Percentiles rank a stretch among this genome's conserved stretches.
Conservation (phyloP, 2,329 filamentous ascomycete genomes). For the Pochonia chlamydosporia region DNA sequence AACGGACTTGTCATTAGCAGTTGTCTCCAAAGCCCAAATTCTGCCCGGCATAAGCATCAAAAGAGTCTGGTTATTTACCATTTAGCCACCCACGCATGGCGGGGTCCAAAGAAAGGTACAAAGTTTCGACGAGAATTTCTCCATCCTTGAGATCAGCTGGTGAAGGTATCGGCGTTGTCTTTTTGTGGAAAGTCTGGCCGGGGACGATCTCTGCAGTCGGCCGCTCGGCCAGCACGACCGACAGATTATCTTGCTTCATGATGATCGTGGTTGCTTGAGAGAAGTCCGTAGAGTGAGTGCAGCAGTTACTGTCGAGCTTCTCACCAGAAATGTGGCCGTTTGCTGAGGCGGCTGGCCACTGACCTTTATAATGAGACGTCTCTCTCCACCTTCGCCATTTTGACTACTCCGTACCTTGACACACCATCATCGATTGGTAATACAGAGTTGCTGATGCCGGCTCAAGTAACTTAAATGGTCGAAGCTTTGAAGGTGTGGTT, state of each 20-base stretch:
- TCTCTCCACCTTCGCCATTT: too few relatives aligned
- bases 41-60: too few relatives aligned
- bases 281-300: not conserved
- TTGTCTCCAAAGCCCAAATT: too few relatives aligned
- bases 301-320: not conserved
- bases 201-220: conserved; percentile 56
- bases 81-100: conserved; percentile 73
- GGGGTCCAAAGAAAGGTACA: conserved; percentile 67
- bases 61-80: too few relatives aligned
- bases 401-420: too few relatives aligned
- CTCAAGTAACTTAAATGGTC: not conserved
- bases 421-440: not conserved
- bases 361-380: too few relatives aligned
- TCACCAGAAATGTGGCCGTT: too few relatives aligned
- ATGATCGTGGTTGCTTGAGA: conserved; percentile 8
- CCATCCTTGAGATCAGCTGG: conserved; percentile 54
- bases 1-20: too few relatives aligned
- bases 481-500: too few relatives aligned
- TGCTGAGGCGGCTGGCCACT: too few relatives aligned
- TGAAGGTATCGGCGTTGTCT: conserved; percentile 44
- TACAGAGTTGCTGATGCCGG: not conserved
- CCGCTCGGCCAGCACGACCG: conserved; percentile 57
- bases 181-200: conserved; percentile 56
- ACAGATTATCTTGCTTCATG: conserved; percentile 40
- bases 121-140: conserved; percentile 52